A percentile compares a stretch with the other conserved stretches of the same genome.
These are phyloP conservation scores for Volvox carteri DNA, from an alignment of 163 green algal genomes.

Conservation along the genomic window DNA sequence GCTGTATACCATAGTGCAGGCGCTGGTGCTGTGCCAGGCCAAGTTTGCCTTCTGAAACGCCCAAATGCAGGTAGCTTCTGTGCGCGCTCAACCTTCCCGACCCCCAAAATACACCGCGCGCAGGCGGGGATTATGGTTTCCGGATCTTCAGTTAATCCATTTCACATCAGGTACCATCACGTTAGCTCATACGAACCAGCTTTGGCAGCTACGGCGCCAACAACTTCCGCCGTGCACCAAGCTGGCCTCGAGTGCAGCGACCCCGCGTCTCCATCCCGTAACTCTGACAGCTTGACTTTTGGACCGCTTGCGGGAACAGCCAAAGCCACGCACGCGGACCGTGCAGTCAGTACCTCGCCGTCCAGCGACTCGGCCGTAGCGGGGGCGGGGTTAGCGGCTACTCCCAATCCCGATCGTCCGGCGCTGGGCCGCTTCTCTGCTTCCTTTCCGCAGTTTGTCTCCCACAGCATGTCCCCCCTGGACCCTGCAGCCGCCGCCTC, in stretches of 20 bases:
- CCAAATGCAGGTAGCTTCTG: no score
- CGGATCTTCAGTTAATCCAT: not conserved
- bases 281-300: not conserved
- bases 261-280: conserved; percentile 6
- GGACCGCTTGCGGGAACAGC: not conserved
- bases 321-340: not conserved
- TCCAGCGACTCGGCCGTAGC: not conserved
- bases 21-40: not conserved
- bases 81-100: no score
- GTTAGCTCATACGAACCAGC: not conserved
- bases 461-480: conserved; percentile 22
- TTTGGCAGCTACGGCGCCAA: not conserved
- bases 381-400: not conserved
- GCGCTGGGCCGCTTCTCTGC: conserved; percentile 44
- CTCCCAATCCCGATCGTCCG: not conserved
- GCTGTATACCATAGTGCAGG: not conserved
- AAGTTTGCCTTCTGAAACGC: not conserved
- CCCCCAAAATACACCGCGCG: no score
- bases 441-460: conserved; percentile 30
- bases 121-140: conserved; percentile 35
- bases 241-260: not conserved
- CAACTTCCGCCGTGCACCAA: not conserved
- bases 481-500: not conserved
- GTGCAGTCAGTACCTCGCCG: not conserved
- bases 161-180: not conserved